Evolutionary conservation across 768 basidiomycete genomes (phyloP).

Genomic region (Dacryopinax primogenitus): DNA sequence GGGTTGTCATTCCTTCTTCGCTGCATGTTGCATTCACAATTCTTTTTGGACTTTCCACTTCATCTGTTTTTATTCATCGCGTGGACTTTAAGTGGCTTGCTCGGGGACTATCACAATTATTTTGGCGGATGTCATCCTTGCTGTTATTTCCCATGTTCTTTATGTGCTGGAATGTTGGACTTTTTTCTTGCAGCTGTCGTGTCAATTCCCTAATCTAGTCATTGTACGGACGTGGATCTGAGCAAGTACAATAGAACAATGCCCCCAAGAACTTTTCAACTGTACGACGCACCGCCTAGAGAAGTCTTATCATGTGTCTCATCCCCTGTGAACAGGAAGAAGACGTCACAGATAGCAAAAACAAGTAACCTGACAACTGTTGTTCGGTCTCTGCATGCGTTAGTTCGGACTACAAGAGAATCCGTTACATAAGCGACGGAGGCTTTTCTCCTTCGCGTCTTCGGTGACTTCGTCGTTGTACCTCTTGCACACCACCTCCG

Average conservation of each 20-base stretch:
- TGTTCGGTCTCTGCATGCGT: too few relatives aligned
- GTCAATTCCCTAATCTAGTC: background rate
- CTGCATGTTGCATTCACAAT: conserved; percentile 1
- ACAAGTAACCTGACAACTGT: too few relatives aligned
- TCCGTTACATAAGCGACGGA: background rate
- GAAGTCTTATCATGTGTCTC: too few relatives aligned
- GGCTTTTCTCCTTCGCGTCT: background rate
- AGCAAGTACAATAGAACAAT: background rate
- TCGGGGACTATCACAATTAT: background rate
- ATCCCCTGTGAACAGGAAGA: too few relatives aligned
- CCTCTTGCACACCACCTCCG: background rate
- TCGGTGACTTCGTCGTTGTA: background rate
- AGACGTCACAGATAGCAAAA: too few relatives aligned
- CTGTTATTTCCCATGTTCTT: background rate
- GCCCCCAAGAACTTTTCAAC: too few relatives aligned
- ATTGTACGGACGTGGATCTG: conserved; percentile 2
- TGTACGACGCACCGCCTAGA: too few relatives aligned
- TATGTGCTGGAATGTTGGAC: background rate
- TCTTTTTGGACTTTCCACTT: background rate
- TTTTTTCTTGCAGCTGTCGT: background rate
- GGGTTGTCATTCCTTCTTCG: background rate
- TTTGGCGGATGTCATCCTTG: background rate
- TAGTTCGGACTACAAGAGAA: too few relatives aligned
- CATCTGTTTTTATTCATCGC: background rate
- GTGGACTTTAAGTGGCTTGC: background rate